phyloP scores from a whole-genome alignment of 106 monocot genomes.

The Dendrobium officinale region DNA sequence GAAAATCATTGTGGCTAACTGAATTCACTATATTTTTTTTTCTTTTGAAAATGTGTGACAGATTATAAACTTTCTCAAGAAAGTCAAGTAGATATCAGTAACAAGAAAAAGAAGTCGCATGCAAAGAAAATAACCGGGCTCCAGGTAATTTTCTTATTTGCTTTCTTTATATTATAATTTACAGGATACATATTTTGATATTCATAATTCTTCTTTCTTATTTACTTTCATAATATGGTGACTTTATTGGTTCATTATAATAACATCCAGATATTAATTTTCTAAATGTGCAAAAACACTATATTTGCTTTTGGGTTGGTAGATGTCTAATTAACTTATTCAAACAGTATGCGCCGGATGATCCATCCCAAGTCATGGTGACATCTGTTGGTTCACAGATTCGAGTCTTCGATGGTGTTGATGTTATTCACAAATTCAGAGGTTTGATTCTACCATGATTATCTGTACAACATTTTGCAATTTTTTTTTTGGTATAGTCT shows the following conservation, averaged over 20 bases:
- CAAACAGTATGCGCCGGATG: slow-evolving; percentile 81
- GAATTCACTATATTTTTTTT: background rate
- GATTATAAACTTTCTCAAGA: slow-evolving; percentile 68
- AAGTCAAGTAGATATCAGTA: slow-evolving; percentile 56
- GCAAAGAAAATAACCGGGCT: slow-evolving; percentile 93
- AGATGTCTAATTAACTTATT: background rate
- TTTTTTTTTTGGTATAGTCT: too few relatives aligned
- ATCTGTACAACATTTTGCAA: too few relatives aligned
- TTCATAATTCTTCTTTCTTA: background rate
- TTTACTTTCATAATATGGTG: background rate
- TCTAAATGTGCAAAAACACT: background rate
- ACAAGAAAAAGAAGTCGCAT: slow-evolving; percentile 68
- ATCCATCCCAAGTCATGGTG: slow-evolving; percentile 72
- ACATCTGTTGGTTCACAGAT: slow-evolving; percentile 93
- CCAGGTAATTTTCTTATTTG: slow-evolving; percentile 44
- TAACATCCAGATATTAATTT: background rate
- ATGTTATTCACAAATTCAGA: slow-evolving; percentile 81
- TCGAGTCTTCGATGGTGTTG: slow-evolving; percentile 60
- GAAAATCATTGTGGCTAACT: background rate
- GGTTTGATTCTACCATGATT: slow-evolving; percentile 33
- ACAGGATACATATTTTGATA: background rate
- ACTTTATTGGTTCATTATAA: background rate
- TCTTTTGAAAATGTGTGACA: slow-evolving; percentile 14
- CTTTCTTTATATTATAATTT: background rate
- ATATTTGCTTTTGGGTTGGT: background rate